Percentiles rank a stretch among this genome's conserved stretches.
phyloP scores from a whole-genome alignment of 2,329 filamentous ascomycete species.

The Talaromyces piceae region DNA sequence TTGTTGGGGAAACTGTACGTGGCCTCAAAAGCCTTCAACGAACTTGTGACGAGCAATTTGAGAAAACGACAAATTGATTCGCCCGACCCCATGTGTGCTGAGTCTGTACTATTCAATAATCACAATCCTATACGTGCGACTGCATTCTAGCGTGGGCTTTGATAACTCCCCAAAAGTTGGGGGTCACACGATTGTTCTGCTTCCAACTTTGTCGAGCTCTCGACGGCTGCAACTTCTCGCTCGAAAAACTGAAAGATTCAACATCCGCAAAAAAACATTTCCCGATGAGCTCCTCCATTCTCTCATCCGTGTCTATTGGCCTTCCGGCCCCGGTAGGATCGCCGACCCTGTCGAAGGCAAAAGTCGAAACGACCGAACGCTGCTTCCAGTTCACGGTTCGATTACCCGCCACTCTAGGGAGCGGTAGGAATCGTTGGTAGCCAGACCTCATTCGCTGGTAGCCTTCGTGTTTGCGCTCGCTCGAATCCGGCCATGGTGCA shows the following conservation, averaged over 20 bases:
- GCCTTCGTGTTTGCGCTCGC: conserved; percentile 27
- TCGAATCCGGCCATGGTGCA: conserved; percentile 24
- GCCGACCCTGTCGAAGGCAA: conserved; percentile 19
- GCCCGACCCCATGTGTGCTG: background rate
- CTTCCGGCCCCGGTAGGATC: conserved; percentile 8
- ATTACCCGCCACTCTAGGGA: conserved; percentile 26
- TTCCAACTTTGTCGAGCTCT: background rate
- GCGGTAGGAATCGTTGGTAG: conserved; percentile 22
- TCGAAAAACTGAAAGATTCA: conserved; percentile 4
- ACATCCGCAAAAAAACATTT: conserved; percentile 13
- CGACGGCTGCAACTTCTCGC: background rate
- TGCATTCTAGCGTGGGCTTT: background rate
- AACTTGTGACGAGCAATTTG: conserved; percentile 45
- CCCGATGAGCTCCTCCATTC: conserved; percentile 13
- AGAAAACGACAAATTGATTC: conserved; percentile 11
- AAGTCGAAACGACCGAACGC: conserved; percentile 15
- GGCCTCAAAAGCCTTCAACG: conserved; percentile 58
- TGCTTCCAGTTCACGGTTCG: conserved; percentile 26
- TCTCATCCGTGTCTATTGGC: conserved; percentile 9
- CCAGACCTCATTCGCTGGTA: conserved; percentile 22
- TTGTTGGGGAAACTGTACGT: conserved; percentile 60
- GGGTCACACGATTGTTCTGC: background rate
- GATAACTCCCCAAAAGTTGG: background rate
- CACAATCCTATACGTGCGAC: background rate
- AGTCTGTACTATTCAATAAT: too few relatives aligned